A percentile compares a stretch with the other conserved stretches of the same genome.
Evolutionary conservation across 257 asterid species (phyloP).

Genomic region (Salvia miltiorrhiza): DNA sequence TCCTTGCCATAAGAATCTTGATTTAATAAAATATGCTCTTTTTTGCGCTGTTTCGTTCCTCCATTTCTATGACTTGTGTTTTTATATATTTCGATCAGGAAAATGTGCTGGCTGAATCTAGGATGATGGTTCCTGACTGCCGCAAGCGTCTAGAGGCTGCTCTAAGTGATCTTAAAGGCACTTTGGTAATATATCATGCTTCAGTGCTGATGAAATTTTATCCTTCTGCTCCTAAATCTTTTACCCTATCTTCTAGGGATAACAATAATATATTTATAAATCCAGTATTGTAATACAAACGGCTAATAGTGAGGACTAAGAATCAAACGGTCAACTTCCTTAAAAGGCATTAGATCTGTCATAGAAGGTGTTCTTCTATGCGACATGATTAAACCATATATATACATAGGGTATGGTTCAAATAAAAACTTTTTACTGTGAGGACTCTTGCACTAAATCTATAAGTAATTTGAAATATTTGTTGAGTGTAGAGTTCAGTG

Average conservation of each 20-base stretch:
- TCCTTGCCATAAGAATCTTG: not conserved
- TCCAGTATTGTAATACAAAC: not conserved
- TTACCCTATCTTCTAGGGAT: not conserved
- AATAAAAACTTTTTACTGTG: no score
- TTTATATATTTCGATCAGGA: constrained; percentile 45
- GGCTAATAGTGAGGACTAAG: not conserved
- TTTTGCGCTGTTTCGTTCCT: not conserved
- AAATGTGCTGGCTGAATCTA: constrained; percentile 84
- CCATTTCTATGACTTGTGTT: not conserved
- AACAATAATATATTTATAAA: not conserved
- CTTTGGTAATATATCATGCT: constrained; percentile 47
- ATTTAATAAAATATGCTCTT: not conserved
- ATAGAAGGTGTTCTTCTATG: not conserved
- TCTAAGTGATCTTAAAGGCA: constrained; percentile 64
- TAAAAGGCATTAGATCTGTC: not conserved
- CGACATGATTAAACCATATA: not conserved
- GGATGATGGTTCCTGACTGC: constrained; percentile 96
- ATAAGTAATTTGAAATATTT: no score
- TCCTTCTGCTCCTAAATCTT: not conserved
- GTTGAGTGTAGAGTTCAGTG: no score
- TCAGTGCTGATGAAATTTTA: not conserved
- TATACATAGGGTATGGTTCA: no score
- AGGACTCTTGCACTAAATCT: no score
- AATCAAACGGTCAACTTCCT: not conserved
- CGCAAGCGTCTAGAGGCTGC: constrained; percentile 79